Percentiles rank a stretch among this genome's conserved stretches.
Evolutionary conservation across 352 stramenopile species (phyloP).

Genomic region (Pythium rhizo-oryzae): DNA sequence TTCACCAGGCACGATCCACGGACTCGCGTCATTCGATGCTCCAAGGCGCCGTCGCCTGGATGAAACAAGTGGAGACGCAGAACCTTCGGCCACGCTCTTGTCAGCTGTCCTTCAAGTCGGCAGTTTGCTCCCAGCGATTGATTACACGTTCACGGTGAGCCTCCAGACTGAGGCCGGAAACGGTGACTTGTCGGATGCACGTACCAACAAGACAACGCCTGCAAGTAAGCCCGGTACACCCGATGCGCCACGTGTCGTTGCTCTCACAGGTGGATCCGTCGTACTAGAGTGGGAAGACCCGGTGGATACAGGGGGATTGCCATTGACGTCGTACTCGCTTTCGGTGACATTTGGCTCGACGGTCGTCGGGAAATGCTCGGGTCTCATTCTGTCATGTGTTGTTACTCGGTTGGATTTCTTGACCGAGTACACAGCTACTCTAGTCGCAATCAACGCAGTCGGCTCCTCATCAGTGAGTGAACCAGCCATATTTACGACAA

Average conservation of each 20-base stretch:
- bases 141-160: constrained; percentile 51
- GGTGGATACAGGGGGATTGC: constrained; percentile 51
- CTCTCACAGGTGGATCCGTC: constrained; percentile 47
- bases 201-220: constrained; percentile 19
- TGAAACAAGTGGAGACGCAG: not conserved
- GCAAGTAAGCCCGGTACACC: constrained; percentile 35
- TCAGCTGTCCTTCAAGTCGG: constrained; percentile 40
- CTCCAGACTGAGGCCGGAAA: constrained; percentile 36
- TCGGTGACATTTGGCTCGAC: constrained; percentile 24
- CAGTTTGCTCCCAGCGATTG: constrained; percentile 40
- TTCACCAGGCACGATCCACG: not conserved
- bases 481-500: constrained; percentile 29
- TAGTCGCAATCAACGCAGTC: constrained; percentile 43
- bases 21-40: not conserved
- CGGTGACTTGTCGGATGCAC: constrained; percentile 28
- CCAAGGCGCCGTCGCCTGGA: not conserved
- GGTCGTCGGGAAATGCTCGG: constrained; percentile 41
- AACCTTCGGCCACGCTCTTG: not conserved
- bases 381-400: constrained; percentile 44
- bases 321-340: constrained; percentile 47
- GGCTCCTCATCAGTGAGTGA: constrained; percentile 37
- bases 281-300: constrained; percentile 45
- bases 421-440: constrained; percentile 44
- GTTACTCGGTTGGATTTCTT: constrained; percentile 43
- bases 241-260: constrained; percentile 23